These are phyloP conservation scores for Stenocarpella maydis DNA, from an alignment of 2,329 filamentous ascomycete genomes.

Conservation along the genomic window DNA sequence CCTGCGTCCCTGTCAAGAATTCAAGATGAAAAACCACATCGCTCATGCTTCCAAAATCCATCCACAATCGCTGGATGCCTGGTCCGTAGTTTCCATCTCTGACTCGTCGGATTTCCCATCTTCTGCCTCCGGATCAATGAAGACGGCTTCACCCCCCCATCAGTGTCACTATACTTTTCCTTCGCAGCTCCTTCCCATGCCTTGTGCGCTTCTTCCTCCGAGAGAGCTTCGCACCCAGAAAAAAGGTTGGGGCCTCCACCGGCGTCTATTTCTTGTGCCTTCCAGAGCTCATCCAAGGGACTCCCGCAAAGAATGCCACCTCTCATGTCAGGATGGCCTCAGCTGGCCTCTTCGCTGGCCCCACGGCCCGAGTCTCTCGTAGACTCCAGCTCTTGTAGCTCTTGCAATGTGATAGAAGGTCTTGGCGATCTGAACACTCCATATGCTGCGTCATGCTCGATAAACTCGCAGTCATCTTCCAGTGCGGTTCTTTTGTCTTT, in stretches of 20 bases:
- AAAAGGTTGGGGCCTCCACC: background rate
- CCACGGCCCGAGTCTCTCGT: background rate
- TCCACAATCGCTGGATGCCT: background rate
- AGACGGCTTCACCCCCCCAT: conserved; percentile 1
- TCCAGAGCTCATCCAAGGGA: conserved; percentile 4
- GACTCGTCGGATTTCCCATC: background rate
- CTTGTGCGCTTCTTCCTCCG: conserved; percentile 15
- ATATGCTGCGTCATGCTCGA: conserved; percentile 29
- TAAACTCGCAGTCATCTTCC: conserved; percentile 2
- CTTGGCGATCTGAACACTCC: conserved; percentile 32
- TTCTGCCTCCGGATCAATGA: background rate
- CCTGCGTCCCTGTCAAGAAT: background rate
- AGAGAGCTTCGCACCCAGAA: background rate
- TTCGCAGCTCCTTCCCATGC: conserved; percentile 20
- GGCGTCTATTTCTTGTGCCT: background rate
- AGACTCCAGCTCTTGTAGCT: conserved; percentile 19
- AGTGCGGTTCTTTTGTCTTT: background rate
- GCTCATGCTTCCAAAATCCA: background rate
- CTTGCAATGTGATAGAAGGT: conserved; percentile 29
- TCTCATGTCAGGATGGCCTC: background rate
- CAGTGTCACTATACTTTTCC: conserved; percentile 1
- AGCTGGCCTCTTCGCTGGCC: no score
- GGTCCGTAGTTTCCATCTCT: background rate
- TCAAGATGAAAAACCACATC: background rate
- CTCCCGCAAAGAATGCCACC: background rate